A percentile compares a stretch with the other conserved stretches of the same genome.
Evolutionary conservation across 768 basidiomycete genomes (phyloP).

Genomic region (Mycena floridula): DNA sequence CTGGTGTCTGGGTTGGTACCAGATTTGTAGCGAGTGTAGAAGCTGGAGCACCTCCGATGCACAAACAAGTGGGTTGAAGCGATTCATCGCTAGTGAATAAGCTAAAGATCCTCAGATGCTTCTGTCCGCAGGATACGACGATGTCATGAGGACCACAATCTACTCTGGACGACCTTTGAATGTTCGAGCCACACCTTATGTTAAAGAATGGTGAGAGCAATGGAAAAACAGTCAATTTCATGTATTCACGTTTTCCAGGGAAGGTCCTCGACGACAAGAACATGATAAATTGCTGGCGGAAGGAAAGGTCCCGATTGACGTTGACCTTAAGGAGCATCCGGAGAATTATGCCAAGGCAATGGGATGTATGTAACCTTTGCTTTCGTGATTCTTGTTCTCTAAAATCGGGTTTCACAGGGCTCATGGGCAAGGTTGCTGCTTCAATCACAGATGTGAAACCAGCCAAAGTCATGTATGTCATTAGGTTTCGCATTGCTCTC

Average conservation of each 20-base stretch:
- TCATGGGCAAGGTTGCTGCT: conserved; percentile 76
- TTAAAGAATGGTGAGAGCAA: conserved; percentile 65
- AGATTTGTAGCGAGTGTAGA: conserved; percentile 75
- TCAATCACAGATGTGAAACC: conserved; percentile 74
- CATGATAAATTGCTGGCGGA: conserved; percentile 49
- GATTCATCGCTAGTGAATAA: too few species aligned
- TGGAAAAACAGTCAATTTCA: conserved; percentile 1
- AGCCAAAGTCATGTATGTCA: conserved; percentile 72
- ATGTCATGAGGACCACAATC: conserved; percentile 79
- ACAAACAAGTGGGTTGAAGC: conserved; percentile 81
- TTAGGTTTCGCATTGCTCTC: conserved; percentile 1
- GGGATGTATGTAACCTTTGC: conserved; percentile 41
- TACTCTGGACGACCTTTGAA: conserved; percentile 90
- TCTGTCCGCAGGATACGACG: conserved; percentile 65
- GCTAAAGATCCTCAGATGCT: too few species aligned
- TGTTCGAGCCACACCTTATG: conserved; percentile 80
- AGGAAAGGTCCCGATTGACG: conserved; percentile 72
- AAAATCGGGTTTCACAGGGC: conserved; percentile 41
- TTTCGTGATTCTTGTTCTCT: background rate
- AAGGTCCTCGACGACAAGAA: conserved; percentile 53
- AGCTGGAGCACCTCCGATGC: conserved; percentile 75
- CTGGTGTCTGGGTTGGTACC: conserved; percentile 50
- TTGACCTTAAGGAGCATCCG: conserved; percentile 64
- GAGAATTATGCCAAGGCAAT: conserved; percentile 55
- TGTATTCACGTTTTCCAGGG: conserved; percentile 49